Evolutionary conservation across 2,329 filamentous ascomycete genomes (phyloP), one percentile per base, ranked within the genome.

Genomic region (Westerdykella aurantiaca): DNA sequence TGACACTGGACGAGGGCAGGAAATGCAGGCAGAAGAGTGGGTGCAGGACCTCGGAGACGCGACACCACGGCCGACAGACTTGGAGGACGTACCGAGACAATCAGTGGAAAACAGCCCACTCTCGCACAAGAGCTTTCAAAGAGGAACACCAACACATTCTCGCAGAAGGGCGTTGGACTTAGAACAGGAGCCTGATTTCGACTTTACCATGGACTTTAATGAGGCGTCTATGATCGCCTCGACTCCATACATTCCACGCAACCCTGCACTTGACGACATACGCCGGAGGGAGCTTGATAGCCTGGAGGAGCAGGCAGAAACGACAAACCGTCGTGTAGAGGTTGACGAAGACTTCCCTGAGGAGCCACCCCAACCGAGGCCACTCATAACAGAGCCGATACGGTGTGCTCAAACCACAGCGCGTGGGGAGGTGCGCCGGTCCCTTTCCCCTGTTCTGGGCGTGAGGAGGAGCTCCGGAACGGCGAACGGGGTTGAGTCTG

Each of bases 221-320:
- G 64, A 68, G 16, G 67, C 63, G 14, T 73, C 71, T 12, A 54
- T 76, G 33, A 65, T 75, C 5, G 69, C 70, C 4, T 75, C 73
- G 4, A 76, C 73, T 3, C 73, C 74, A 12, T 66, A 65, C 48
- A 53, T 70, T 17, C 62, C 64, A n/a, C 59, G 68, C 53, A 72
- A 58, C 44, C 67, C 63, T 2, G 56, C 53, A 25, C 58, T 75
- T 21, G 71, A 74, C 46, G 64, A 69, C 33, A 68, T 74, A 38
- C 60, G 69, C 37, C 61, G 68, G 47, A 58, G 64, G 14, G 72
- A 74, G 47, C 61, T 69, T 12, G 66, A 71, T 41, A 61, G 52
- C 14, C 43, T 69, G 22, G 66, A 63, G 44, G 62, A 64, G 41
- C 60, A 61, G 40, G 60, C 52, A 10, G 51, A 64, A 10, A 53